Conservation (phyloP, 116 monocot species). For the Cymodocea nodosa region DNA sequence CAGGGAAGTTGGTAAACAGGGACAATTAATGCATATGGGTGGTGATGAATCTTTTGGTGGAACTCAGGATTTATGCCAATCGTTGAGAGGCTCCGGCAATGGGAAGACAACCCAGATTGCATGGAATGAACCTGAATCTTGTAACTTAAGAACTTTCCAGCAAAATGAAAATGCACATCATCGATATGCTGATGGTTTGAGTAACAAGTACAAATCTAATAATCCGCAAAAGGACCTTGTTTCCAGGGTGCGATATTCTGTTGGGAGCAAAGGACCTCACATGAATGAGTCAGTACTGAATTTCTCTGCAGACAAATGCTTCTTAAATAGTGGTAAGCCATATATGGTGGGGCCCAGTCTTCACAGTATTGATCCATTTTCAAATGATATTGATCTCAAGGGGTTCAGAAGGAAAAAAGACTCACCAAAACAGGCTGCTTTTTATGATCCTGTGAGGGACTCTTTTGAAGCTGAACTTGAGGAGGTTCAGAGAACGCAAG, state of each 20-base stretch:
- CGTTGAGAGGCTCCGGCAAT: slow-evolving; percentile 24
- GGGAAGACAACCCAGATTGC: slow-evolving; percentile 20
- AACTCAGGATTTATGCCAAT: slow-evolving; percentile 20
- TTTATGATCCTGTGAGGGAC: slow-evolving; percentile 81
- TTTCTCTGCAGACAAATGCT: slow-evolving; percentile 40
- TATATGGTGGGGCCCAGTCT: slow-evolving; percentile 32
- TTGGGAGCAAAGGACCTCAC: slow-evolving; percentile 30
- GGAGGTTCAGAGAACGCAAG: slow-evolving; percentile 60
- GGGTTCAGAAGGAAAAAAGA: slow-evolving; percentile 56
- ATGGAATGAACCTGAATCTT: slow-evolving; percentile 15
- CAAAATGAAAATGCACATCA: slow-evolving; percentile 16
- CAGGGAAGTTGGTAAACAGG: slow-evolving; percentile 15
- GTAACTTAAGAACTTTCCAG: slow-evolving; percentile 16
- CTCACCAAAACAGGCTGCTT: slow-evolving; percentile 28
- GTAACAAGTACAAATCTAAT: slow-evolving; percentile 33
- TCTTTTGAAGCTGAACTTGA: slow-evolving; percentile 95
- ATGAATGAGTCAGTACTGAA: slow-evolving; percentile 31
- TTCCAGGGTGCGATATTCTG: slow-evolving; percentile 12
- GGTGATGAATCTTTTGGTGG: slow-evolving; percentile 19
- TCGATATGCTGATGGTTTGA: slow-evolving; percentile 23
- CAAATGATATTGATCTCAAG: slow-evolving; percentile 43
- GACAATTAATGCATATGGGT: slow-evolving; percentile 15
- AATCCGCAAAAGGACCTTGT: slow-evolving; percentile 26
- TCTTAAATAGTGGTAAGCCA: slow-evolving; percentile 22
- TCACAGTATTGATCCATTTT: slow-evolving; percentile 36